Evolutionary conservation across 2,329 filamentous ascomycete genomes (phyloP).

Genomic region (Microdochium paspali): DNA sequence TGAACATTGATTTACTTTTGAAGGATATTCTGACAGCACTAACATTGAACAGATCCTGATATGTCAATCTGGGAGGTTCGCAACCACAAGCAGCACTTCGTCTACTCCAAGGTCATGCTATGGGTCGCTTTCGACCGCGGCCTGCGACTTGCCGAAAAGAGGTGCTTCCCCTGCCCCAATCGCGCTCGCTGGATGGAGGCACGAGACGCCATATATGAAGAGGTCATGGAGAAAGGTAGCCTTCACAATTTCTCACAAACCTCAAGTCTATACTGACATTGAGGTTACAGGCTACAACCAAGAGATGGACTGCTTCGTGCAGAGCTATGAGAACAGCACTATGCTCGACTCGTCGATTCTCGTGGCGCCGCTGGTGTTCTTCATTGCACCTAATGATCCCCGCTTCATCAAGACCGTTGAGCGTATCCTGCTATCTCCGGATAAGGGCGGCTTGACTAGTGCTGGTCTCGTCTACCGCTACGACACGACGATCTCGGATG

Average conservation of each 20-base stretch:
- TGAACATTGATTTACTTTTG: too few species aligned
- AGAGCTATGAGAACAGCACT: slow-evolving; percentile 65
- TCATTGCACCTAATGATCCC: slow-evolving; percentile 69
- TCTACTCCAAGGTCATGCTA: slow-evolving; percentile 75
- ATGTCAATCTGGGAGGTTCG: slow-evolving; percentile 83
- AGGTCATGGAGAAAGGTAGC: slow-evolving; percentile 62
- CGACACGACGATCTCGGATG: slow-evolving; percentile 57
- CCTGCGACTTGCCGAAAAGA: slow-evolving; percentile 63
- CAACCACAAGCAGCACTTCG: slow-evolving; percentile 66
- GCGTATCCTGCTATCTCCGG: slow-evolving; percentile 59
- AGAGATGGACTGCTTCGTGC: slow-evolving; percentile 60
- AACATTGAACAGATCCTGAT: slow-evolving; percentile 43
- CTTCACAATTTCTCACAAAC: neutral
- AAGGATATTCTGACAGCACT: neutral
- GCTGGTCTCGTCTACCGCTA: slow-evolving; percentile 71
- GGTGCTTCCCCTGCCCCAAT: slow-evolving; percentile 66
- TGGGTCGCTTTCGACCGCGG: slow-evolving; percentile 76
- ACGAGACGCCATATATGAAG: slow-evolving; percentile 61
- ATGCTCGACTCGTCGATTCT: slow-evolving; percentile 66
- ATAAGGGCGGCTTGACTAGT: slow-evolving; percentile 66
- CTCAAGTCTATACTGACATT: neutral
- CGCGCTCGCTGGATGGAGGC: slow-evolving; percentile 55
- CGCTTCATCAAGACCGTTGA: slow-evolving; percentile 66
- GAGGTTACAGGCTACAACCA: slow-evolving; percentile 51
- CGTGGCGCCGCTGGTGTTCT: slow-evolving; percentile 72